Percentiles rank a stretch among this genome's conserved stretches.
phyloP scores from a whole-genome alignment of 2,329 filamentous ascomycete species.

The Lasiodiplodia gonubiensis region DNA sequence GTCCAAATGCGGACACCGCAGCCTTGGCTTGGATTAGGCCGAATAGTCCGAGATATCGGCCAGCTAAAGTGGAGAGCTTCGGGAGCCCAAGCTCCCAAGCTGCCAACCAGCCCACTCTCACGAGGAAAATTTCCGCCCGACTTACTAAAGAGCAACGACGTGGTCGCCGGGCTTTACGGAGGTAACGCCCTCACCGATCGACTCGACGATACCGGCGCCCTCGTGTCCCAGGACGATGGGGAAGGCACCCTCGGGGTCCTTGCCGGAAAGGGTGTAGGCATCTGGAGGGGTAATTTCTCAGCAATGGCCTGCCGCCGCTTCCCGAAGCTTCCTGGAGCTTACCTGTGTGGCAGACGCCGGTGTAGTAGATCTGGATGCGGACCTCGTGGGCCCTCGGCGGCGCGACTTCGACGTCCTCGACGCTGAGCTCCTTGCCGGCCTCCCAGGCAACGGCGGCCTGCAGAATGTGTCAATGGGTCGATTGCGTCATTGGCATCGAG shows the following conservation, averaged over 20 bases:
- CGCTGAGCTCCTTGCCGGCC: conserved; percentile 83
- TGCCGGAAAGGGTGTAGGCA: conserved; percentile 74
- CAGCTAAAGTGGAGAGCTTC: background rate
- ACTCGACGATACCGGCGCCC: conserved; percentile 51
- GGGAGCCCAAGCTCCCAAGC: conserved; percentile 1
- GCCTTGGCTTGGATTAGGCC: background rate
- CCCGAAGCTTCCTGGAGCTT: conserved; percentile 32
- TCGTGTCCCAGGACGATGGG: conserved; percentile 52
- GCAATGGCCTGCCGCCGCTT: background rate
- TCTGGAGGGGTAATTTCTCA: conserved; percentile 35
- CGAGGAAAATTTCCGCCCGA: conserved; percentile 17
- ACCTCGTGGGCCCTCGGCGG: conserved; percentile 93
- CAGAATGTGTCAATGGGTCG: conserved; percentile 49
- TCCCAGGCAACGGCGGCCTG: conserved; percentile 96
- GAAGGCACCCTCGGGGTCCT: conserved; percentile 81
- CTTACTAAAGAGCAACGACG: conserved; percentile 61
- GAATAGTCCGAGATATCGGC: conserved; percentile 2
- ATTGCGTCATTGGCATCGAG: conserved; percentile 49
- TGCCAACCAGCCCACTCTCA: background rate
- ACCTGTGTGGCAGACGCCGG: conserved; percentile 98
- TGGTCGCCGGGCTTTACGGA: conserved; percentile 93
- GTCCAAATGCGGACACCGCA: conserved; percentile 8
- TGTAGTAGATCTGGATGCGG: conserved; percentile 96
- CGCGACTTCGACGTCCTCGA: conserved; percentile 92
- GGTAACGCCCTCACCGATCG: conserved; percentile 88